Base-by-base conservation (phyloP, 257 asterid genomes). In the Nicotiana knightiana region DNA sequence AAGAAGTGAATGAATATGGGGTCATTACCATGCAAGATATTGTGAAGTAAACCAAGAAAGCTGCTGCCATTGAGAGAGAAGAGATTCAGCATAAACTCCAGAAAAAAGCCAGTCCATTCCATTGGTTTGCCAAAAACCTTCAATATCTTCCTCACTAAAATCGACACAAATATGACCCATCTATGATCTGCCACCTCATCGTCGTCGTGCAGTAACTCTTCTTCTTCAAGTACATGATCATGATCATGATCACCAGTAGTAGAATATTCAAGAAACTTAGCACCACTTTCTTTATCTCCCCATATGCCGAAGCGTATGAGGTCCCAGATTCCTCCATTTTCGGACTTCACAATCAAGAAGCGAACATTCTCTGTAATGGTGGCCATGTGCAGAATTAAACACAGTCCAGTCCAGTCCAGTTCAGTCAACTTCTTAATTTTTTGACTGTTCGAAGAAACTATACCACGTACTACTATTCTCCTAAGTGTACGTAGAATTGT, bases 141-240 rank as follows among this genome's bases (percentile, higher is more conserved):
- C 4, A 94, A 76, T 66, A 94, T 81, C 81, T 91, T 96, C 87
- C 98, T 89, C n/a, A 67, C 91, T 13, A 94, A 13, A 48, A 94
- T 88, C 4, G 98, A 94, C 18, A 93, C 92, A 65, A 93, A 84
- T 55, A 96, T 91, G 32, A 96, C 95, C 99, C 97, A 93, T 86
- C 91, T 86, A 18, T 89, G 96, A 78, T 85, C 91, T 57, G 84
- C 65, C 10, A 85, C 84, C 66, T 55, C 87, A 53, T 64, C 61
- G 1, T 53, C 70, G 1, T 51, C 82, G 76, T 57, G 33, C 37
- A 67, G 35, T 32, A 63, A 21, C 53, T 58, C 54, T 53, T 53
- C 62, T 5, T 57, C 10, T 8, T 57, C 62, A 57, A 57, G 4
- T 0, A 0, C 1, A 39, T 8, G 46, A 21, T 21, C 24, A 21